A percentile compares a stretch with the other conserved stretches of the same genome.
Evolutionary conservation across 345 rosid genomes (phyloP).

Genomic region (Citrus sinensis): DVS_A1.0 CM039161.1:23997501-23998000

Average conservation of each 20-base stretch:
- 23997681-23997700: slow-evolving; percentile 83
- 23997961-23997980: background rate
- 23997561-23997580: slow-evolving; percentile 88
- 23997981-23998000: background rate
- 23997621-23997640: slow-evolving; percentile 83
- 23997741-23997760: background rate
- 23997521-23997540: slow-evolving; percentile 87
- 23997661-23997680: slow-evolving; percentile 81
- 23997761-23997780: background rate
- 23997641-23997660: slow-evolving; percentile 96
- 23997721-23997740: slow-evolving; percentile 17
- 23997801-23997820: background rate
- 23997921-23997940: background rate
- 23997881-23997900: background rate
- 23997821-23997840: background rate
- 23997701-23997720: slow-evolving; percentile 94
- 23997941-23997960: background rate
- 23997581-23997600: slow-evolving; percentile 87
- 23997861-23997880: background rate
- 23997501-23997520: slow-evolving; percentile 86
- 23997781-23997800: background rate
- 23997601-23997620: slow-evolving; percentile 99
- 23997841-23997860: background rate
- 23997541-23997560: slow-evolving; percentile 86
- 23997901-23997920: background rate